Evolutionary conservation across 495 filamentous ascomycete genomes (phyloP), one percentile per base, ranked within the genome.

Genomic region (Talaromyces wortmannii): DNA sequence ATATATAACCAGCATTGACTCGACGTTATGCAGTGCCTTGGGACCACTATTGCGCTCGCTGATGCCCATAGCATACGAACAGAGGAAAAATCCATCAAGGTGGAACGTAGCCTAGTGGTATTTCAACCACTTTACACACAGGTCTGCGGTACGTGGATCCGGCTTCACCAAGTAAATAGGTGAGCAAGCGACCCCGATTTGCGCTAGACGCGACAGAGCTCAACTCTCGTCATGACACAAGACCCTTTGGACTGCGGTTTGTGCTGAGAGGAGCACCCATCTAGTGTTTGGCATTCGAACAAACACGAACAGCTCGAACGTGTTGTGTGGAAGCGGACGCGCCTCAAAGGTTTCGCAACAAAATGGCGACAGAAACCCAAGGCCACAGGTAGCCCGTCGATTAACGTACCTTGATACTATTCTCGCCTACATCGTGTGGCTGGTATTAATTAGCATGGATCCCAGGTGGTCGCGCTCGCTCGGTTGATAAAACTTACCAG

Each of bases 341-440:
- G 68, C 62, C 67, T 70, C 76, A 64, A 67, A 65, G 60, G 64
- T 70, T 64, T 73, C 66, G 68, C 75, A 63, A 76, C 64, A 63
- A 71, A 62, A 74, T 67, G 75, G 72, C 80, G 75, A 77, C 70
- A 67, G 69, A 74, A 75, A 72, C 73, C 78, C 70, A 80, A 77
- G 69, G 73, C 69, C 8, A 10, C 36, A 40, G 8, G 72, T 65
- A 67, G 73, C 75, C 79, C 80, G 68, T 78, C 70, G 68, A 74
- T 87, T 84, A 90, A 97, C 94, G 91, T 98, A 98, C 94, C 95
- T 97, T 97, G 78, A 98, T 91, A 84, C 90, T 88, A 71, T 67
- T 75, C 78, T 97, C 94, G 76, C 82, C 87, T 71, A 98, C 90
- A 86, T 98, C 94, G 75, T 82, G 79, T 67, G 94, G 94, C 91